Conservation (phyloP, 2,329 filamentous ascomycete species). For the Clarireedia homoeocarpa region DNA sequence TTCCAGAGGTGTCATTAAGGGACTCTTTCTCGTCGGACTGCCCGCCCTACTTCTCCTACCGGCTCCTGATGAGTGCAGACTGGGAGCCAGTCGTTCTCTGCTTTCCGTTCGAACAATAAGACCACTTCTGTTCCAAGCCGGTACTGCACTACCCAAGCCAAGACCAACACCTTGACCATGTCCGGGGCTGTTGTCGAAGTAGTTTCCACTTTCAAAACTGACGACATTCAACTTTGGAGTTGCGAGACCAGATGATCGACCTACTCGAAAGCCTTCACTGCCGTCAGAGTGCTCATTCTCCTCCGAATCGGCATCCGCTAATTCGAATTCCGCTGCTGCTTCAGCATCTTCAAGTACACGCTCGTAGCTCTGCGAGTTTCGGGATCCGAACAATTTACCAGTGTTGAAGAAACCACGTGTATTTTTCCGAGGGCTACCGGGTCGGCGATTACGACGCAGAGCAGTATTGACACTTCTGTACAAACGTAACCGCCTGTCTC, state of each 20-base stretch:
- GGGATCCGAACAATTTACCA: constrained; percentile 58
- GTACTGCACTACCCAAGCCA: constrained; percentile 14
- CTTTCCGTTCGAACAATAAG: constrained; percentile 79
- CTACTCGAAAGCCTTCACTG: constrained; percentile 47
- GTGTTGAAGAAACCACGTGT: constrained; percentile 41
- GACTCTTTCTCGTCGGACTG: constrained; percentile 47
- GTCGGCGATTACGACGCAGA: constrained; percentile 36
- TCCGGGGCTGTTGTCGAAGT: constrained; percentile 21
- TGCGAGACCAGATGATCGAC: constrained; percentile 57
- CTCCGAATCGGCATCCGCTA: constrained; percentile 55
- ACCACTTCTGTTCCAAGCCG: constrained; percentile 57
- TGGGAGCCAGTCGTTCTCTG: constrained; percentile 62
- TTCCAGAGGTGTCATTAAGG: constrained; percentile 43
- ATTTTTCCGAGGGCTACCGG: constrained; percentile 40
- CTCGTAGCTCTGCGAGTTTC: constrained; percentile 58
- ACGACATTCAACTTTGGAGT: constrained; percentile 54
- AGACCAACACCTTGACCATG: constrained; percentile 22
- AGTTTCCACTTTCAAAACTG: constrained; percentile 37
- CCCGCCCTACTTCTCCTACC: constrained; percentile 41
- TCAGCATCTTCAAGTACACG: constrained; percentile 77
- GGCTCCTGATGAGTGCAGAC: constrained; percentile 44
- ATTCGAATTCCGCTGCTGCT: constrained; percentile 64
- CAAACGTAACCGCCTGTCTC: constrained; percentile 61
- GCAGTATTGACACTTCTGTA: constrained; percentile 44
- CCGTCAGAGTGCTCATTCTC: constrained; percentile 58